Evolutionary conservation across 139 green algal genomes (phyloP), one percentile per base, ranked within the genome.

Genomic region (Volvox africanus): DNA sequence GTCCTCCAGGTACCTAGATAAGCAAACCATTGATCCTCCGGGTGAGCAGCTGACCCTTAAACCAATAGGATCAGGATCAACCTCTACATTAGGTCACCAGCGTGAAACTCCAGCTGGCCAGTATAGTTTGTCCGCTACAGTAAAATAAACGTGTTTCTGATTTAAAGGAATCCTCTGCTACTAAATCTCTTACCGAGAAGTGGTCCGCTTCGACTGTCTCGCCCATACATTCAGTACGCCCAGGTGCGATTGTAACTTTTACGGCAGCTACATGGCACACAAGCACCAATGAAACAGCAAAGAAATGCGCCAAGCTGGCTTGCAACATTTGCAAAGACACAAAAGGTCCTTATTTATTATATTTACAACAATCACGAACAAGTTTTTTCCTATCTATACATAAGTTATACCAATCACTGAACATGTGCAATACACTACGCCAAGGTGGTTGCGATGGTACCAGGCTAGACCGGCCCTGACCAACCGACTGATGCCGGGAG

Each of bases 161-260:
- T 55, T 9, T 55, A 55, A 55, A 5, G 44, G 5, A 9, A 55
- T 55, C 5, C 44, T 9, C 44, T 55, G 44, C 44, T 55, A 5
- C 9, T 35, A 33, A 55, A 82, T 16, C 18, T 16, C 50, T 22
- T 55, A 95, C 93, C 80, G 91, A 21, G 85, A 95, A 95, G n/a
- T 95, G 93, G 32, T 92, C 86, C 12, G 28, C 30, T 0, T 91
- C 84, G 24, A 95, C 88, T 0, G 55, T 85, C 28, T 93, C 65
- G 0, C 88, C 68, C n/a, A 95, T 65, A 73, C 93, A 95, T 35
- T 95, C 93, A n/a, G 93, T 93, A 21, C 86, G 79, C 6, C 93
- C 93, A 33, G 85, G 90, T 6, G 71, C 61, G 0, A 95, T 55
- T 17, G 90, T 88, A 0, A 94, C 61, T 35, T 95, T 95, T 0